Evolutionary conservation across 352 stramenopile species (phyloP), one percentile per base, ranked within the genome.

Genomic region (Aphanomyces cochlioides): DNA sequence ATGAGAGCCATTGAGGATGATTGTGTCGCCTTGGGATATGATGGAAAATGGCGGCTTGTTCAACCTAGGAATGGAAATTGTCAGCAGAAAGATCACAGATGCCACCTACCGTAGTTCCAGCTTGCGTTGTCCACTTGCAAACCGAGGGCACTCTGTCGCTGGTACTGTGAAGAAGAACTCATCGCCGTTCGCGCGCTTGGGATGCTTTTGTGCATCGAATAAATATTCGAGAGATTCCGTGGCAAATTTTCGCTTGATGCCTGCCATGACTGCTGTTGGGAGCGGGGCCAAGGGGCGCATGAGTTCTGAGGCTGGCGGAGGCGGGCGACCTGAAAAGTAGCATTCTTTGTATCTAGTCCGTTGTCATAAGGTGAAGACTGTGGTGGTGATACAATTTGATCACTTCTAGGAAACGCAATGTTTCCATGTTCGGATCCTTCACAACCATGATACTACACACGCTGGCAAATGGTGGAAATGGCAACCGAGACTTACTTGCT

Each of bases 391-490:
- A 61, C 64, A 70, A 36, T 19, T 70, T 47, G 21, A 70, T 53
- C 21, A 70, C 36, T 61, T 70, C 64, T n/a, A 70, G 64, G 48
- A 70, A 63, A 19, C 64, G 64, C 19, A 70, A 36, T 8, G 64
- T 70, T n/a, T 70, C 64, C 64, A 70, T 70, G 64, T 70, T 70
- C n/a, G 47, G 47, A 39, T 70, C 48, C 15, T 63, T n/a, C 8
- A 70, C 64, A 5, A 28, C 17, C 34, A 56, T 43, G 50, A 70
- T 64, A 50, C 64, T 70, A 61, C 47, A 21, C 15, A 38, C 7
- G 34, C 1, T 19, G 15, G 7, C 8, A 28, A 58, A 8, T 7
- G 17, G 50, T 58, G 10, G 50, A 47, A n/a, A 19, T 5, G 8
- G n/a, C n/a, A n/a, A 60, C 37, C 43, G 4, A 10, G 47, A 4